Percentiles rank a stretch among this genome's conserved stretches.
These are phyloP conservation scores for Candida dajiaensis DNA, from an alignment of 805 yeast species.

Conservation along the genomic window DNA sequence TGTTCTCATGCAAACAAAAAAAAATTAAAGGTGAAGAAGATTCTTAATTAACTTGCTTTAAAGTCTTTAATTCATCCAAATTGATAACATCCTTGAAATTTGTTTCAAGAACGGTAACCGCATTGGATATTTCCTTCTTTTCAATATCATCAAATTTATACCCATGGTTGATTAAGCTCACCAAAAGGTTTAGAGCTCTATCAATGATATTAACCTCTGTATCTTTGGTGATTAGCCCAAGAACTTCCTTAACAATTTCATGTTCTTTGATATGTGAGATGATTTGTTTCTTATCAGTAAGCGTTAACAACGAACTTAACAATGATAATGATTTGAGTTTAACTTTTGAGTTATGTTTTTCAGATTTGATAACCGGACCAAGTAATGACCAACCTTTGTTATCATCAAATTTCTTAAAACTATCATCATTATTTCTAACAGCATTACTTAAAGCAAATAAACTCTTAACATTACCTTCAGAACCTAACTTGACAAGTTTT, in stretches of 20 bases:
- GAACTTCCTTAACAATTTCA: conserved; percentile 24
- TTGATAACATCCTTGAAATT: conserved; percentile 43
- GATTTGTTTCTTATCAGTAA: conserved; percentile 34
- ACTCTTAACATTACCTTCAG: conserved; percentile 48
- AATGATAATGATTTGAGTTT: conserved; percentile 52
- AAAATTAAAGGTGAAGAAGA: too few species aligned
- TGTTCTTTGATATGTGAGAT: conserved; percentile 30
- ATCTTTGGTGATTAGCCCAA: conserved; percentile 21
- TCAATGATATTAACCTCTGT: conserved; percentile 46
- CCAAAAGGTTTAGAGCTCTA: conserved; percentile 45
- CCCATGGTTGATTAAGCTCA: conserved; percentile 37
- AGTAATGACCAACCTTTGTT: conserved; percentile 59
- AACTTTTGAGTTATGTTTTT: conserved; percentile 30
- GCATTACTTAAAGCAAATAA: conserved; percentile 73
- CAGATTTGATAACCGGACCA: conserved; percentile 21
- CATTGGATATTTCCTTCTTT: conserved; percentile 27
- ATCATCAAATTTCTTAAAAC: conserved; percentile 48
- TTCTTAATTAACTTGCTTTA: conserved; percentile 37
- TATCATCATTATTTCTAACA: conserved; percentile 59
- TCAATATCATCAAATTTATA: conserved; percentile 44
- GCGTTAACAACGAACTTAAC: conserved; percentile 53
- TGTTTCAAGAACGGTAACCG: conserved; percentile 33
- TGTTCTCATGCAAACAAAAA: background rate
- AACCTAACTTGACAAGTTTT: conserved; percentile 39
- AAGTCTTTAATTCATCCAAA: conserved; percentile 45